phyloP scores from a whole-genome alignment of 2,329 filamentous ascomycete genomes.

The Macrophomina tecta region DNA sequence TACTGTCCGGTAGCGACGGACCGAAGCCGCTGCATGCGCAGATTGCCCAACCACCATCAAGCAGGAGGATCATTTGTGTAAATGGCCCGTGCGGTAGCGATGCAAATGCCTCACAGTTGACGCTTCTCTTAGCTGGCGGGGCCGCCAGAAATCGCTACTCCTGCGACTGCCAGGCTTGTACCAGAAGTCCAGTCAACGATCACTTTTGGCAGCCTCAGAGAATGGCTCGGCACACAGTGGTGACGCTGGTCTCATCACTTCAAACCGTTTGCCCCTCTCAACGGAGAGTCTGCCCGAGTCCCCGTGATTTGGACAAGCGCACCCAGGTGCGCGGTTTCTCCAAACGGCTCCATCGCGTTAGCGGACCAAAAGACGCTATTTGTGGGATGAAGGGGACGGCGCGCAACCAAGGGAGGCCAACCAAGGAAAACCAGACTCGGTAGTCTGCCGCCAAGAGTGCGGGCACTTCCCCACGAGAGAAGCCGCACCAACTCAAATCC shows the following conservation, averaged over 20 bases:
- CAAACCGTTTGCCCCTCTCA: neutral
- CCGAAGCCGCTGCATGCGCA: neutral
- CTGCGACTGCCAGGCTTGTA: neutral
- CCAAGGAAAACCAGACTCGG: neutral
- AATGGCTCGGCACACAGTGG: neutral
- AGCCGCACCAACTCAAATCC: neutral
- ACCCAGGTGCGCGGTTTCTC: neutral
- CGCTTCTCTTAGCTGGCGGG: neutral
- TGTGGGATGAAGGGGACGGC: neutral
- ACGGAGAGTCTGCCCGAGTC: neutral
- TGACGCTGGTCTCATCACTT: neutral
- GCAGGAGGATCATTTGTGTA: neutral
- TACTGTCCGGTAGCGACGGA: neutral
- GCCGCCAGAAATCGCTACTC: neutral
- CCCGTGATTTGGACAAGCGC: neutral
- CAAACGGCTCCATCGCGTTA: neutral
- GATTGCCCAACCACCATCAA: neutral
- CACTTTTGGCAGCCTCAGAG: neutral
- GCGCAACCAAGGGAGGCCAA: neutral
- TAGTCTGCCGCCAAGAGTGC: neutral
- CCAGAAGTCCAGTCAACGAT: neutral
- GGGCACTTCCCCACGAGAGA: neutral
- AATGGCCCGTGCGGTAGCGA: neutral
- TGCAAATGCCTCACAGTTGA: neutral
- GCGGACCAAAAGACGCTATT: neutral